Percentiles rank a stretch among this genome's conserved stretches.
Conservation (phyloP, 345 rosid genomes). For the Boechera stricta region DNA sequence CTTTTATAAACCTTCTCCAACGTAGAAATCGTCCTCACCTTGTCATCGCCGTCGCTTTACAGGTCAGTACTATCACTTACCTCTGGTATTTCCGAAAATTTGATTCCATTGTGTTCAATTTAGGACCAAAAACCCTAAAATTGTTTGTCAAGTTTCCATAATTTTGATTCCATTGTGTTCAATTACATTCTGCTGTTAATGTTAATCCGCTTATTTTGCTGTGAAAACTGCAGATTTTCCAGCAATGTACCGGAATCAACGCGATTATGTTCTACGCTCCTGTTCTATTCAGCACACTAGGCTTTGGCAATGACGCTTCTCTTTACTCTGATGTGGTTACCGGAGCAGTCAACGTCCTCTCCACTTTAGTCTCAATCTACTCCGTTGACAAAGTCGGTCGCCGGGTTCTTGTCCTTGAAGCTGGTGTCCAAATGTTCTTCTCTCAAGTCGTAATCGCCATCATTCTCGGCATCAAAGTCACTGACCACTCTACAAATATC, state of each 20-base stretch:
- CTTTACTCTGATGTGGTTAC: slow-evolving; percentile 94
- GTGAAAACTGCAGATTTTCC: slow-evolving; percentile 67
- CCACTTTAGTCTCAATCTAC: slow-evolving; percentile 84
- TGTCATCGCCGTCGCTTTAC: slow-evolving; percentile 78
- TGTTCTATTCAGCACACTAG: slow-evolving; percentile 77
- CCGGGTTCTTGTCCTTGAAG: slow-evolving; percentile 72
- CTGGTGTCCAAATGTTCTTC: slow-evolving; percentile 92
- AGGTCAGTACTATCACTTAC: slow-evolving; percentile 49
- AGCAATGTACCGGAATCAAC: slow-evolving; percentile 91
- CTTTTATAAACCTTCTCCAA: slow-evolving; percentile 79
- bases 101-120: no score
- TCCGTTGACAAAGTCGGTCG: slow-evolving; percentile 90
- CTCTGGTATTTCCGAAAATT: no score
- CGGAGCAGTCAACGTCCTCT: slow-evolving; percentile 87
- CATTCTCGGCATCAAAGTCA: slow-evolving; percentile 75
- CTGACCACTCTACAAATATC: slow-evolving; percentile 63
- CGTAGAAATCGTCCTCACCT: slow-evolving; percentile 81
- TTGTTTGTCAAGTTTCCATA: neutral
- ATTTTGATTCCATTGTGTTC: neutral
- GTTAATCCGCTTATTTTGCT: neutral
- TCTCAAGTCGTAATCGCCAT: slow-evolving; percentile 77
- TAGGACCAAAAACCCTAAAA: neutral
- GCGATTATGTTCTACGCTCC: slow-evolving; percentile 99
- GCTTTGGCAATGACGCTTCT: slow-evolving; percentile 78
- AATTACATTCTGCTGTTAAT: no score